phyloP scores from a whole-genome alignment of 169 alveolate genomes.

The Fabrea salina region DNA sequence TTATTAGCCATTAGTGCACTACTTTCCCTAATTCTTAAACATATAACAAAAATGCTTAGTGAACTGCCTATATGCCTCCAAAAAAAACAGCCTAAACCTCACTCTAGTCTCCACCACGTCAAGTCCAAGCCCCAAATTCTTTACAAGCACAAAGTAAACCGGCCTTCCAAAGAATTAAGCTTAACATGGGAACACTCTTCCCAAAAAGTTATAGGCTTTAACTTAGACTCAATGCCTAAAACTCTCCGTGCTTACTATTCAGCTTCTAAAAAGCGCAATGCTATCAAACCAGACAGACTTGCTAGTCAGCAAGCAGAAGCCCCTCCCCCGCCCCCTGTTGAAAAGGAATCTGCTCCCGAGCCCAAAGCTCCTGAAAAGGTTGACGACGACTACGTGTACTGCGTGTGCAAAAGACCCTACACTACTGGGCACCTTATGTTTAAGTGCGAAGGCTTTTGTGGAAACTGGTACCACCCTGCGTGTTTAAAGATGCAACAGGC shows the following conservation, averaged over 20 bases:
- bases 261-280: neutral
- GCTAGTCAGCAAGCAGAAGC: neutral
- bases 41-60: too few relatives aligned
- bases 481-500: slow-evolving; percentile 15
- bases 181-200: neutral
- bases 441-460: slow-evolving; percentile 35
- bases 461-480: slow-evolving; percentile 31
- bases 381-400: too few relatives aligned
- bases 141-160: neutral
- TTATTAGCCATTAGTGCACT: too few relatives aligned
- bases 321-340: too few relatives aligned
- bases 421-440: slow-evolving; percentile 23
- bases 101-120: neutral
- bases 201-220: neutral
- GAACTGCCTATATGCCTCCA: neutral
- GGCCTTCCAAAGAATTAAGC: neutral
- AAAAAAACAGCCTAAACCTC: neutral
- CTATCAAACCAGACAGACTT: neutral
- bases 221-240: neutral
- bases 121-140: neutral
- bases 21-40: too few relatives aligned
- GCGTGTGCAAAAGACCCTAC: slow-evolving; percentile 20
- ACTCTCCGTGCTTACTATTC: neutral
- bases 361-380: neutral
- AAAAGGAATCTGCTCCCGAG: neutral